Evolutionary conservation across 331 rosid genomes (phyloP).

Genomic region (Quercus tomentella): DNA sequence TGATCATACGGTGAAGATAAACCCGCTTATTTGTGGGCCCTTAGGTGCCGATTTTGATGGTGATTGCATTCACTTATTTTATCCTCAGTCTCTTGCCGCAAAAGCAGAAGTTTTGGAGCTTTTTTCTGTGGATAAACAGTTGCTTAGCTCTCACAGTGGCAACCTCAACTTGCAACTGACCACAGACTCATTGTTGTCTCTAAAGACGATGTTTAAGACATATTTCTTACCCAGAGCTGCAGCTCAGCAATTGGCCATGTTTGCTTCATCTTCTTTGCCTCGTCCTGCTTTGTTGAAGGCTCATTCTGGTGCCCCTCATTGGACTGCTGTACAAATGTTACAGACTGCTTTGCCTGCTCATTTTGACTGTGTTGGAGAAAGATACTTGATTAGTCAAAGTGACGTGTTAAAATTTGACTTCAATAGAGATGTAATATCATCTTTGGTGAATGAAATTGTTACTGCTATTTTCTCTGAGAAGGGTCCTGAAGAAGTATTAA

Average conservation of each 20-base stretch:
- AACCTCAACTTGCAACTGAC: conserved; percentile 72
- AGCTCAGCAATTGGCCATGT: conserved; percentile 77
- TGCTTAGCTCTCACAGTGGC: conserved; percentile 92
- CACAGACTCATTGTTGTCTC: conserved; percentile 65
- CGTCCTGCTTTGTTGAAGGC: conserved; percentile 53
- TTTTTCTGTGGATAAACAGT: conserved; percentile 83
- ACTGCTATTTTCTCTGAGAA: conserved; percentile 74
- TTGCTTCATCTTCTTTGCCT: conserved; percentile 62
- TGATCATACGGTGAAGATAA: conserved; percentile 84
- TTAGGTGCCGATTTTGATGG: conserved; percentile 94
- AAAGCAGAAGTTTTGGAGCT: conserved; percentile 94
- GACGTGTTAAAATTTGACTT: conserved; percentile 55
- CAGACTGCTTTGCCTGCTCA: conserved; percentile 65
- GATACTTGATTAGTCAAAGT: conserved; percentile 49
- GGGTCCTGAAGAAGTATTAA: conserved; percentile 74
- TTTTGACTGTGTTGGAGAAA: conserved; percentile 63
- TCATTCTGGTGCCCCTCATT: conserved; percentile 38
- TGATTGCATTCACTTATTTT: conserved; percentile 83
- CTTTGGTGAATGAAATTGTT: conserved; percentile 68
- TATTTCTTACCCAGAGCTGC: conserved; percentile 42
- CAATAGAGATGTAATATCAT: conserved; percentile 44
- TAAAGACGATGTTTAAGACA: conserved; percentile 54
- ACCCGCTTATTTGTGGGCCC: conserved; percentile 93
- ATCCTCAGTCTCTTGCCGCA: conserved; percentile 90
- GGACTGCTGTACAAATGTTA: conserved; percentile 80